Base-by-base conservation (phyloP, 2,329 filamentous ascomycete genomes). In the Pseudocercospora fijiensis region DNA sequence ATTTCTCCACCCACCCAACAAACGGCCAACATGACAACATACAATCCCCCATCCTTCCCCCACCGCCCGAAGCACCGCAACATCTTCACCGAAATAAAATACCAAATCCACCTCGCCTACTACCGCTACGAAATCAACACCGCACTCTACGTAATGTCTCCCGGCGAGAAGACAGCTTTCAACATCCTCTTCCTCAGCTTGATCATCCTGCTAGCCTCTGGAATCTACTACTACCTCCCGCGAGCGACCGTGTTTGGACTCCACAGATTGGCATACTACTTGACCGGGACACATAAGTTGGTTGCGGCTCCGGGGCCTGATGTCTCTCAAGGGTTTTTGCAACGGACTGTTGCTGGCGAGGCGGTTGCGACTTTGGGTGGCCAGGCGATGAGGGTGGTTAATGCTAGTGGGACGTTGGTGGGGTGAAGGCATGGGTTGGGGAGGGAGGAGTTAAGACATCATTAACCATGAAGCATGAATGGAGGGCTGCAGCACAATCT, bases 121-220 rank as follows among this genome's bases (percentile, higher is more conserved):
- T 73, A 70, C 56, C 71, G 69, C 22, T 73, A 73, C 52, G 65
- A 72, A 49, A 57, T 73, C 62, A 71, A 72, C 62, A 70, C 71
- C 6, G 67, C 64, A 4, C 62, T 70, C 5, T 73, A 73, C 60
- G 69, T 73, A 58, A 71, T 73, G 71, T 70, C 67, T 9, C 64
- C 71, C 1, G 67, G 65, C 3, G 71, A 73, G 62, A 73, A 73
- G 60, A 53, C 70, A 13, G 67, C 68, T n/a, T 70, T 69, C 71
- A 73, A 73, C 60, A 41, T 69, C 22, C 60, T 71, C 22, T 26
- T 70, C 9, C 45, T 73, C 13, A 62, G 65, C 20, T 22, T 70
- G 33, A 55, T 70, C 28, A 61, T 51, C 13, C 28, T 72, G 11
- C 58, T 69, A 41, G 59, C 66, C 47, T 63, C 61, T 41, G 65